phyloP scores from a whole-genome alignment of 2,329 filamentous ascomycete genomes.

The Colletotrichum gloeosporioides region DNA sequence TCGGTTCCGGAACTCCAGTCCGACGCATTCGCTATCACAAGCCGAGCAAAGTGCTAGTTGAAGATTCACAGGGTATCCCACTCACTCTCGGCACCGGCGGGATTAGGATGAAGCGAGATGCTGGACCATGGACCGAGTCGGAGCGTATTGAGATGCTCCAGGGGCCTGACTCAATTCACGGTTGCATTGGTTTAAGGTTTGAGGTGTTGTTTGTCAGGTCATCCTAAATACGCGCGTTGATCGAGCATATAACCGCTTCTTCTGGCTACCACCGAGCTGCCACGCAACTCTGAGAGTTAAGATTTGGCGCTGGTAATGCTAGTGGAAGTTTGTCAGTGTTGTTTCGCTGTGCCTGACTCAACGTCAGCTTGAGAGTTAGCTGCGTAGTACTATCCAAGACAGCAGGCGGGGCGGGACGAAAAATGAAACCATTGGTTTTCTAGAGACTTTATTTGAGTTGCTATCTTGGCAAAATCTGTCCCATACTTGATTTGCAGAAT shows the following conservation, averaged over 20 bases:
- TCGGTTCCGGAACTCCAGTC: neutral
- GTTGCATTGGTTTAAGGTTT: neutral
- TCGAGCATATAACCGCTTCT: neutral
- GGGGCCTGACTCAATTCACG: neutral
- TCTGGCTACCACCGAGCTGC: neutral
- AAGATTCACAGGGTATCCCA: neutral
- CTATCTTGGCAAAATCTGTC: neutral
- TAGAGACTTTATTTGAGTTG: neutral
- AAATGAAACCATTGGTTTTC: neutral
- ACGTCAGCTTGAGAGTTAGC: neutral
- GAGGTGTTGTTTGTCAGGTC: neutral
- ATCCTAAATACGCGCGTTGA: neutral
- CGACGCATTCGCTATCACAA: neutral
- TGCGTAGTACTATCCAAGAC: neutral
- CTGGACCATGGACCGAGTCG: neutral
- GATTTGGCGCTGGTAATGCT: neutral
- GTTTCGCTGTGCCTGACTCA: neutral
- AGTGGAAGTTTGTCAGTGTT: neutral
- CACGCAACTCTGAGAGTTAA: neutral
- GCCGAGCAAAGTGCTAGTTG: neutral
- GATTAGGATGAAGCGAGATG: neutral
- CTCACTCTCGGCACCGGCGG: neutral
- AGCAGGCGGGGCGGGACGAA: neutral
- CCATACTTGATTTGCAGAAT: neutral
- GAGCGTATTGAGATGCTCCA: neutral